Evolutionary conservation across 371 early-diverging fungal genomes (phyloP).

Genomic region (Catenaria anguillulae): DNA sequence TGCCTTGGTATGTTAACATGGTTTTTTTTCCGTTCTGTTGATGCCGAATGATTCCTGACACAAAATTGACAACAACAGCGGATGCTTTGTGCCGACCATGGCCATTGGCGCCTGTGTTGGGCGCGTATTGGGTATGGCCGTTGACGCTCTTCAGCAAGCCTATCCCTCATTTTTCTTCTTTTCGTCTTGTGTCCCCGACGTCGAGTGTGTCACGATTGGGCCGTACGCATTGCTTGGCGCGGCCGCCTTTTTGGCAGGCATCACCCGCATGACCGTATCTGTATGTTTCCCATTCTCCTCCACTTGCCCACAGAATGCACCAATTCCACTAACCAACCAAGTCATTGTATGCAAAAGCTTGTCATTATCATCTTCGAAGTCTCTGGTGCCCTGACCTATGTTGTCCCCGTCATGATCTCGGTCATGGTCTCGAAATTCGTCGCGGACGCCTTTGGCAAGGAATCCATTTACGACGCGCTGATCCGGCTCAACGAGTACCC

Average conservation of each 20-base stretch:
- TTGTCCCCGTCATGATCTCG: constrained; percentile 74
- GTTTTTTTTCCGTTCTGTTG: constrained; percentile 54
- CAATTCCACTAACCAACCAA: constrained; percentile 39
- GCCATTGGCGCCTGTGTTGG: constrained; percentile 64
- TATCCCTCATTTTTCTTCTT: constrained; percentile 44
- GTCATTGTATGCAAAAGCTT: too few relatives aligned
- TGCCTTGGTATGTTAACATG: too few relatives aligned
- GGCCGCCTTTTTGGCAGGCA: constrained; percentile 77
- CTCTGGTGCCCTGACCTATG: constrained; percentile 71
- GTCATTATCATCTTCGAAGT: constrained; percentile 90
- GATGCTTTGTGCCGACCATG: constrained; percentile 31
- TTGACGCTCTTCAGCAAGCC: constrained; percentile 44
- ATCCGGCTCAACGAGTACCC: constrained; percentile 76
- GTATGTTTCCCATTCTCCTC: neutral
- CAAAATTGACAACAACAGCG: too few relatives aligned
- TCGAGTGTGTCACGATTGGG: constrained; percentile 74
- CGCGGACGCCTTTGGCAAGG: constrained; percentile 64
- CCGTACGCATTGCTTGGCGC: constrained; percentile 88
- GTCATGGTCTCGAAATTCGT: constrained; percentile 77
- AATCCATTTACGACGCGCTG: constrained; percentile 73
- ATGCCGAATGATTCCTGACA: neutral
- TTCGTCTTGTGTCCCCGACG: constrained; percentile 38
- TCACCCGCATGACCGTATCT: constrained; percentile 70
- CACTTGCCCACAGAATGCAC: neutral
- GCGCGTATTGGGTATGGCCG: constrained; percentile 52